phyloP scores from a whole-genome alignment of 352 stramenopile genomes.

The Phytophthora crassamura region DNA sequence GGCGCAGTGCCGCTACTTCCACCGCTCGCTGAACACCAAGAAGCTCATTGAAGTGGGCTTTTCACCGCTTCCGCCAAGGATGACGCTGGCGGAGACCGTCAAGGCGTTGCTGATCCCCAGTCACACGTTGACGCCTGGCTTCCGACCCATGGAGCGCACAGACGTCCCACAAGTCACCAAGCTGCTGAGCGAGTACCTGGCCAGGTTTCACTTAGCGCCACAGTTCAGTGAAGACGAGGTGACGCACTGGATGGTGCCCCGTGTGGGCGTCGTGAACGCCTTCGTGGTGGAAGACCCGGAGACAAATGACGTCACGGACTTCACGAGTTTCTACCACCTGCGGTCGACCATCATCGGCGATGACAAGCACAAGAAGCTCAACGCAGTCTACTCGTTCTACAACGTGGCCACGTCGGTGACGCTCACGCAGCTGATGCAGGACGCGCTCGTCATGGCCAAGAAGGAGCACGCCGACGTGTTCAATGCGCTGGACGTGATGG shows the following conservation, averaged over 20 bases:
- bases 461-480: slow-evolving; percentile 65
- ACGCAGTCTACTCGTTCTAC: slow-evolving; percentile 99
- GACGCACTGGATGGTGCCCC: slow-evolving; percentile 96
- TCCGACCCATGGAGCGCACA: slow-evolving; percentile 60
- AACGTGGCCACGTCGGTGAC: slow-evolving; percentile 86
- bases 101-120: slow-evolving; percentile 90
- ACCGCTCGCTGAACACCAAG: slow-evolving; percentile 97
- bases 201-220: slow-evolving; percentile 78
- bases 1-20: slow-evolving; percentile 95
- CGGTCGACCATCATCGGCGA: slow-evolving; percentile 96
- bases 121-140: slow-evolving; percentile 39
- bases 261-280: slow-evolving; percentile 93
- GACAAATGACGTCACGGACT: slow-evolving; percentile 90
- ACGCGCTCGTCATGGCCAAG: slow-evolving; percentile 67
- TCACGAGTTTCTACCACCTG: slow-evolving; percentile 98
- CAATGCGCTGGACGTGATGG: slow-evolving; percentile 75
- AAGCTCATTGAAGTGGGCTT: slow-evolving; percentile 99
- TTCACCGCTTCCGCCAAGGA: slow-evolving; percentile 90
- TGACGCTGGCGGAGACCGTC: slow-evolving; percentile 95
- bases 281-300: slow-evolving; percentile 87
- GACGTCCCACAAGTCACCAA: slow-evolving; percentile 59
- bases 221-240: slow-evolving; percentile 94
- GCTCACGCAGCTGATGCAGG: slow-evolving; percentile 71
- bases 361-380: slow-evolving; percentile 94
- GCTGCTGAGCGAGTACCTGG: slow-evolving; percentile 62